Conservation (phyloP, 164 flowering plant species). For the Buxus sempervirens region DNA sequence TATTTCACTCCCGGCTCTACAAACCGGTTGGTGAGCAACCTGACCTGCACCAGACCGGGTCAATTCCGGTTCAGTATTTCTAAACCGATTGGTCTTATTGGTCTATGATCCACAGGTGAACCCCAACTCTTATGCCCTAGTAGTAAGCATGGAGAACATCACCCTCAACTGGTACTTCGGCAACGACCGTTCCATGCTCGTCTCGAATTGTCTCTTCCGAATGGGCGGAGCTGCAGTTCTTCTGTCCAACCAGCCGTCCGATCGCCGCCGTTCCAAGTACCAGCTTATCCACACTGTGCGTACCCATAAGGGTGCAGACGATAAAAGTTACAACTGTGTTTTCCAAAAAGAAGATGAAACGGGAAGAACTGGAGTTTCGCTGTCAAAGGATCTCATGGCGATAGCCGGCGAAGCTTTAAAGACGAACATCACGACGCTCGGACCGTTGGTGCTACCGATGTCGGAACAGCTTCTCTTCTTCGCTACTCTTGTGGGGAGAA, state of each 20-base stretch:
- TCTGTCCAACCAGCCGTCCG: slow-evolving; percentile 61
- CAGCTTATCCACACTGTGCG: slow-evolving; percentile 79
- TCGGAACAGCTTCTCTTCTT: slow-evolving; percentile 75
- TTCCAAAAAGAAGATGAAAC: slow-evolving; percentile 62
- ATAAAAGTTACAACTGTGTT: slow-evolving; percentile 54
- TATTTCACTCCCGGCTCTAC: no score
- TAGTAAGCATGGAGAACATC: slow-evolving; percentile 87
- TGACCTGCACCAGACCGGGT: no score
- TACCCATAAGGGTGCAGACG: slow-evolving; percentile 76
- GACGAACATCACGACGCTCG: slow-evolving; percentile 74
- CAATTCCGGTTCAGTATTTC: no score
- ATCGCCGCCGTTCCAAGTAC: slow-evolving; percentile 68
- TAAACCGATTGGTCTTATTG: not conserved
- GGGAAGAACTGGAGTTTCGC: slow-evolving; percentile 48
- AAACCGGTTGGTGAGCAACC: no score
- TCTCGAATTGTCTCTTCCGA: slow-evolving; percentile 82
- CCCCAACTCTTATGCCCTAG: slow-evolving; percentile 70
- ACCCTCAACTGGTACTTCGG: slow-evolving; percentile 86
- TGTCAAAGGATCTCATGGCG: slow-evolving; percentile 75
- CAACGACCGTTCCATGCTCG: slow-evolving; percentile 78
- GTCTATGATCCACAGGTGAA: slow-evolving; percentile 41
- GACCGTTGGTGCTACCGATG: slow-evolving; percentile 77
- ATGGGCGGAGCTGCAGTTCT: slow-evolving; percentile 90
- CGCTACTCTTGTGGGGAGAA: slow-evolving; percentile 46
- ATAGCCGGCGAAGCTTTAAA: slow-evolving; percentile 81